These are phyloP conservation scores for Malus domestica DNA, from an alignment of 306 rosid species.

Conservation along the genomic window ASM211411v1 NC_041796.1:7523001-7523500, in stretches of 20 bases:
- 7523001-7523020: too few species aligned
- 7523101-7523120: conserved; percentile 62
- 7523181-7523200: conserved; percentile 44
- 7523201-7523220: conserved; percentile 46
- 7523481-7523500: too few species aligned
- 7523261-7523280: neutral
- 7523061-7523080: conserved; percentile 28
- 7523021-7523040: too few species aligned
- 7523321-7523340: conserved; percentile 44
- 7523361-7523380: conserved; percentile 38
- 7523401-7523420: conserved; percentile 20
- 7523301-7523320: conserved; percentile 32
- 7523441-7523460: neutral
- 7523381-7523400: conserved; percentile 34
- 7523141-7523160: conserved; percentile 54
- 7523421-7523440: neutral
- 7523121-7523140: conserved; percentile 66
- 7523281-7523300: conserved; percentile 20
- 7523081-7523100: conserved; percentile 55
- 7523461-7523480: neutral
- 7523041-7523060: neutral
- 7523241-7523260: conserved; percentile 42
- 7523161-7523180: conserved; percentile 46
- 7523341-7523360: conserved; percentile 42
- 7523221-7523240: conserved; percentile 23